Evolutionary conservation across 345 rosid genomes (phyloP), one percentile per base, ranked within the genome.

Genomic region (Microcos paniculata): DNA sequence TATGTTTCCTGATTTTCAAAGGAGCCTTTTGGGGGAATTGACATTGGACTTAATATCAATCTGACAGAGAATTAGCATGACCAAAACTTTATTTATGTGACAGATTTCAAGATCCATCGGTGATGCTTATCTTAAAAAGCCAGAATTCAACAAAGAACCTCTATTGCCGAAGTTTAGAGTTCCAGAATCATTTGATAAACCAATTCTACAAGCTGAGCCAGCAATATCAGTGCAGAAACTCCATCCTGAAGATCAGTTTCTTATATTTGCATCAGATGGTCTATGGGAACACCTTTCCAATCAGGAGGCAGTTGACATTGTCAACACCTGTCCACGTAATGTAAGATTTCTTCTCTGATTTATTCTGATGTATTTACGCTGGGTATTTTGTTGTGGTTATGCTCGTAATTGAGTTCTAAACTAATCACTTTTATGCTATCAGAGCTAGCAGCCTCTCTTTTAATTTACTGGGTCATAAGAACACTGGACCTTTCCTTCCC

Each of bases 211-310:
- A 82, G 97, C 99, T 1, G 98, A 96, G 81, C 99, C 99, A 12
- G 63, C 94, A 4, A 82, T 94, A 79, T 68, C 80, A n/a, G 97
- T 92, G 78, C 94, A 90, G 71, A 89, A 85, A 83, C 80, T 96
- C 49, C 80, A 63, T 18, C 95, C 94, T 3, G 91, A 91, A 79
- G 97, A 96, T 83, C 94, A 86, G 76, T 96, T 96, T 85, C 93
- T 96, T 70, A 96, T 93, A 83, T 92, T 93, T 83, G 98, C 98
- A 7, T 92, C 99, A 3, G 98, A 94, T 86, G 97, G 99, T 82
- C 84, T 93, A 57, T 96, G 99, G 99, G 99, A 96, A 80, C 97
- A 96, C 84, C 85, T 96, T 35, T 90, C 88, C 80, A 96, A 93
- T 78, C 98, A 96, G 78, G 97, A 96, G 81, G 97, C 97, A 2